These are phyloP conservation scores for Bonia amplexicaulis DNA, from an alignment of 176 grass and related monocot genomes.

Conservation along the genomic window DNA sequence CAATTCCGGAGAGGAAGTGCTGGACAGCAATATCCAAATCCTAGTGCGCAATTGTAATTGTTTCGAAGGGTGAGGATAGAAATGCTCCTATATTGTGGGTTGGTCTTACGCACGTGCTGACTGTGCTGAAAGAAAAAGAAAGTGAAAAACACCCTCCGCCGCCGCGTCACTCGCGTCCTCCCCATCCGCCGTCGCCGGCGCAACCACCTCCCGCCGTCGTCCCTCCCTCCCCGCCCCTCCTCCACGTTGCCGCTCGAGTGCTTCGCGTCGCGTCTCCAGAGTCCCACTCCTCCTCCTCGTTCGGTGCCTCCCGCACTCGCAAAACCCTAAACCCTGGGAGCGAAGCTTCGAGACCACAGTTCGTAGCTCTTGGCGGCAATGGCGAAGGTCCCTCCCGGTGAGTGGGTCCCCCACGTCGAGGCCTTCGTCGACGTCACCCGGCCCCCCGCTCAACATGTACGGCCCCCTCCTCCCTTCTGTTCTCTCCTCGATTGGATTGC, in stretches of 20 bases:
- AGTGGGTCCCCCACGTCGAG: conserved; percentile 66
- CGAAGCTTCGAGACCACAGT: background rate
- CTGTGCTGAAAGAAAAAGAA: background rate
- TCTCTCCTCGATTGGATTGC: background rate
- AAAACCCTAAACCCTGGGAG: conserved; percentile 43
- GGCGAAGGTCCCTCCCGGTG: conserved; percentile 31
- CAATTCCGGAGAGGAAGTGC: too few species aligned
- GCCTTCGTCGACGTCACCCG: conserved; percentile 60
- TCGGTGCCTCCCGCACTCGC: background rate
- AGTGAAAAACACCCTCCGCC: background rate
- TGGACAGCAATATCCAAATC: too few species aligned
- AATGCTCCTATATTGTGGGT: too few species aligned
- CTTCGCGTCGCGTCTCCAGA: background rate
- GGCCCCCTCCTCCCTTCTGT: background rate
- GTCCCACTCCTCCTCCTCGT: background rate
- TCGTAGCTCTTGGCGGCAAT: conserved; percentile 28
- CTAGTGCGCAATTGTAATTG: too few species aligned
- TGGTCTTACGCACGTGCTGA: too few species aligned
- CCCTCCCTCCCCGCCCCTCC: background rate
- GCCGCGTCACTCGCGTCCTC: background rate
- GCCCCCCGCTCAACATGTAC: conserved; percentile 46
- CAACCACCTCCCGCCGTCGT: background rate
- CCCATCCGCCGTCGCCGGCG: background rate
- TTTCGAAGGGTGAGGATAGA: too few species aligned
- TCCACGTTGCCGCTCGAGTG: background rate